These are phyloP conservation scores for Dothistroma pini DNA, from an alignment of 2,329 filamentous ascomycete species.

Conservation along the genomic window DNA sequence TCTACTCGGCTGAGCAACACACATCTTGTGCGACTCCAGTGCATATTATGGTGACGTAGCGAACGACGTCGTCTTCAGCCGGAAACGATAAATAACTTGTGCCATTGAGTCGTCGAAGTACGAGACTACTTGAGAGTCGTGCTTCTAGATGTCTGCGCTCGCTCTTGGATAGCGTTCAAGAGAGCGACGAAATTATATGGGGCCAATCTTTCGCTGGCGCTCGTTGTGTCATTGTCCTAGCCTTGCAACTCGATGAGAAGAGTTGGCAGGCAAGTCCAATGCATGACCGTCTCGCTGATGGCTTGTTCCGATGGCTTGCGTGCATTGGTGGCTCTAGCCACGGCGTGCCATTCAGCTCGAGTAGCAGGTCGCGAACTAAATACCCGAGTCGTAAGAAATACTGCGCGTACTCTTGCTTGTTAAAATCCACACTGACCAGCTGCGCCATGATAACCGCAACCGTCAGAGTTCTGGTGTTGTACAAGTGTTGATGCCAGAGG, in stretches of 20 bases:
- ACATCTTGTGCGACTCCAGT: not conserved
- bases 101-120: not conserved
- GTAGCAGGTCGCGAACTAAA: not conserved
- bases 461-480: too few relatives aligned
- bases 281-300: not conserved
- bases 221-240: not conserved
- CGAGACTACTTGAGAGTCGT: not conserved
- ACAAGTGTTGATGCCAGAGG: too few relatives aligned
- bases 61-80: not conserved
- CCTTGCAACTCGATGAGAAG: not conserved
- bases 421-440: not conserved
- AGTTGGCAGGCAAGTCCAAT: not conserved
- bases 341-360: not conserved
- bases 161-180: not conserved
- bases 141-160: not conserved
- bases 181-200: not conserved
- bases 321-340: not conserved
- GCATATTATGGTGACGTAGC: not conserved
- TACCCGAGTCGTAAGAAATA: not conserved
- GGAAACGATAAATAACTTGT: not conserved
- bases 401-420: not conserved
- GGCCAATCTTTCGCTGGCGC: not conserved
- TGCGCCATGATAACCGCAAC: not conserved
- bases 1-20: not conserved
- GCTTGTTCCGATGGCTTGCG: not conserved